Evolutionary conservation across 495 filamentous ascomycete species (phyloP).

Genomic region (Lepidopterella palustris): DNA sequence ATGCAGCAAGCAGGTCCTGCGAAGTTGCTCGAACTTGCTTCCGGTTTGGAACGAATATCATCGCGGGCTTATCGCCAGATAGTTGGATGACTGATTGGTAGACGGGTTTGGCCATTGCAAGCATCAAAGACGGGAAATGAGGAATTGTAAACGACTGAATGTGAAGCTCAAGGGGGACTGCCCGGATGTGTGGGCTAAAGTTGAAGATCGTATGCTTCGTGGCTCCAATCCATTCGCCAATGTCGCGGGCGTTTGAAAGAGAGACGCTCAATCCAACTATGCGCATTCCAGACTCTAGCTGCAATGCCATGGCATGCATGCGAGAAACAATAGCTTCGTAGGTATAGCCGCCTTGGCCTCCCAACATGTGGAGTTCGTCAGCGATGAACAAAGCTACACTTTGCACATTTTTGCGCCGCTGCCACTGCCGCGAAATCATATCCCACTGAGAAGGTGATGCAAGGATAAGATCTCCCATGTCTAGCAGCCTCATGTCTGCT

Average conservation of each 20-base stretch:
- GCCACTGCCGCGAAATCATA: conserved; percentile 90
- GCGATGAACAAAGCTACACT: conserved; percentile 88
- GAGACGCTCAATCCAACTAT: conserved; percentile 90
- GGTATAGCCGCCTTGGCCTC: conserved; percentile 78
- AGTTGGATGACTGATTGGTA: conserved; percentile 80
- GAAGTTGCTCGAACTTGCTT: conserved; percentile 89
- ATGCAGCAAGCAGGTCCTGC: conserved; percentile 79
- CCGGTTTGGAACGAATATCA: conserved; percentile 85
- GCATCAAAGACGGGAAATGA: conserved; percentile 95
- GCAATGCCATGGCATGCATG: conserved; percentile 92
- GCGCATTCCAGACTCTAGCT: conserved; percentile 76
- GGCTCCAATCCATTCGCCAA: conserved; percentile 99
- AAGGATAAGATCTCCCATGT: conserved; percentile 82
- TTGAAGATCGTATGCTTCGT: conserved; percentile 98
- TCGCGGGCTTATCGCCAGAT: conserved; percentile 78
- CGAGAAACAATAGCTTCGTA: conserved; percentile 95
- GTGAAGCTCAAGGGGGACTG: conserved; percentile 84
- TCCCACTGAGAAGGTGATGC: conserved; percentile 96
- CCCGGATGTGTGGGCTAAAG: conserved; percentile 87
- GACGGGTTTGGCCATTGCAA: conserved; percentile 92
- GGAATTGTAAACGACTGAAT: conserved; percentile 94
- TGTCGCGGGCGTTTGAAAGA: conserved; percentile 83
- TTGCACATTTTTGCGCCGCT: conserved; percentile 89
- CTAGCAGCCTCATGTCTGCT: conserved; percentile 82
- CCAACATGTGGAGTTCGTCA: conserved; percentile 95